Conservation (phyloP, 257 asterid genomes). For the Solanum dulcamara region DNA sequence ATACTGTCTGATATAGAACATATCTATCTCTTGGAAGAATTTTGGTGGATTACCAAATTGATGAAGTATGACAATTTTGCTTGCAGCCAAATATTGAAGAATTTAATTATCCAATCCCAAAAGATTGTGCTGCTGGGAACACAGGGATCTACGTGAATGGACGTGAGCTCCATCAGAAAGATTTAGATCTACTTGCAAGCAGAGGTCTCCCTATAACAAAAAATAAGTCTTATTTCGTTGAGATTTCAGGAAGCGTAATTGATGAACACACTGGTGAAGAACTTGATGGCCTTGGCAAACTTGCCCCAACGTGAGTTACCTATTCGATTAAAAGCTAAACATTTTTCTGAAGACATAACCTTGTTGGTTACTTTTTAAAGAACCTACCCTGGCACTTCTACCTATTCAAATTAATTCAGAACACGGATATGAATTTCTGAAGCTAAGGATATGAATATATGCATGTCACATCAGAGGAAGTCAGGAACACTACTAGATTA, state of each 20-base stretch:
- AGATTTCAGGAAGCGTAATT: conserved; percentile 68
- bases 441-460: background rate
- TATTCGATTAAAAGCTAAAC: background rate
- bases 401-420: background rate
- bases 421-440: background rate
- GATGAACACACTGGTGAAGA: conserved; percentile 86
- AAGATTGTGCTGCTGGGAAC: conserved; percentile 76
- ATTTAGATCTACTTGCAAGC: conserved; percentile 62
- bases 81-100: conserved; percentile 91
- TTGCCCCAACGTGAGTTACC: conserved; percentile 87
- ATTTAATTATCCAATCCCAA: conserved; percentile 57
- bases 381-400: background rate
- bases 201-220: conserved; percentile 70
- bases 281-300: conserved; percentile 80
- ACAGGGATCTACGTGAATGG: conserved; percentile 73
- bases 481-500: background rate
- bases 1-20: background rate
- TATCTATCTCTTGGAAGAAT: background rate
- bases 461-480: background rate
- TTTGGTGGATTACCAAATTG: background rate
- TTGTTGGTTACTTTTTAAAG: background rate
- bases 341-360: background rate
- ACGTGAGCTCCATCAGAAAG: conserved; percentile 82
- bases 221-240: conserved; percentile 54
- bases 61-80: background rate